Percentiles rank a stretch among this genome's conserved stretches.
Conservation (phyloP, 106 monocot genomes). For the Dioscorea alata region DNA sequence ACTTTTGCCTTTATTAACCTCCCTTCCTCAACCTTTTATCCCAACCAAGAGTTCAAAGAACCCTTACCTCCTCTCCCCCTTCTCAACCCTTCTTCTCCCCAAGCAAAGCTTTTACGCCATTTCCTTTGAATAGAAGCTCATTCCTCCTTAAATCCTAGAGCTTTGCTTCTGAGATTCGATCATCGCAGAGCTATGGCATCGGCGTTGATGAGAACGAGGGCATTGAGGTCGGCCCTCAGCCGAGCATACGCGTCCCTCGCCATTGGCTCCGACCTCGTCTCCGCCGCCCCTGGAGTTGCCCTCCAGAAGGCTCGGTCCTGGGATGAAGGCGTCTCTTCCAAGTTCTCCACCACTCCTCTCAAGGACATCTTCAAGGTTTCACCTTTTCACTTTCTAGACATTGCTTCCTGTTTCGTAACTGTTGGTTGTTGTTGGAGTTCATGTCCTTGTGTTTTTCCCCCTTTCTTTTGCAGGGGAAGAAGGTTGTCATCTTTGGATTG, state of each 20-base stretch:
- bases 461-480: constrained; percentile 60
- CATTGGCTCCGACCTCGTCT: constrained; percentile 55
- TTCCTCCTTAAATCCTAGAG: no score
- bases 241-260: constrained; percentile 44
- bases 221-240: background rate
- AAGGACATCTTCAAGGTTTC: constrained; percentile 74
- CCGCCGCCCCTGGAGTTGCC: constrained; percentile 50
- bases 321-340: constrained; percentile 94
- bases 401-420: background rate
- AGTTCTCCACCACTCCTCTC: constrained; percentile 90
- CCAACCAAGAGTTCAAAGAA: no score
- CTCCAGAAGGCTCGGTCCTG: constrained; percentile 93
- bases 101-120: no score
- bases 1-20: no score
- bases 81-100: no score
- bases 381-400: background rate
- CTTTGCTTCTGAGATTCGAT: no score
- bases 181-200: background rate
- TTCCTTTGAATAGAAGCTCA: no score
- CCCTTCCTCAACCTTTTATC: no score
- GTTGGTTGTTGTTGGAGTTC: background rate
- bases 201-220: background rate
- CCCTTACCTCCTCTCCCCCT: no score
- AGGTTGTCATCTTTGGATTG: constrained; percentile 90
- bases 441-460: background rate